phyloP scores from a whole-genome alignment of 306 rosid species.

The cucumber (Cucumis sativus) region DNA sequence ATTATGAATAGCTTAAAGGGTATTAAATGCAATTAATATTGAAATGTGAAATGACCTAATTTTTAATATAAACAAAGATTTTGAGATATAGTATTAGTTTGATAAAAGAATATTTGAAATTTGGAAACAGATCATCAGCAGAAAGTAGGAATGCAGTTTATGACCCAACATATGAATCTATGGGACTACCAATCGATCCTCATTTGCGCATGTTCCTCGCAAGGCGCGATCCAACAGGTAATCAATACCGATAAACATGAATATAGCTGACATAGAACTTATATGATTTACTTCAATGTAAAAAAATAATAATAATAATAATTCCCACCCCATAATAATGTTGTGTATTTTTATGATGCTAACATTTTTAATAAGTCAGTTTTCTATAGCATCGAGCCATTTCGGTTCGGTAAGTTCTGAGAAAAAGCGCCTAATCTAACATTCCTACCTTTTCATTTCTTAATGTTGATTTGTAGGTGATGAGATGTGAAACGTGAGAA shows the following conservation, averaged over 20 bases:
- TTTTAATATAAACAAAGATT: too few species aligned
- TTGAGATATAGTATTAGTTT: background rate
- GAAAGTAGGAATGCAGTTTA: constrained; percentile 24
- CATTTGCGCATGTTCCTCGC: constrained; percentile 25
- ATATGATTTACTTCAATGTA: too few species aligned
- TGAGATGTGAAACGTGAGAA: background rate
- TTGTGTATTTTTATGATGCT: background rate
- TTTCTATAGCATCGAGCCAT: background rate
- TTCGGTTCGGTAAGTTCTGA: background rate
- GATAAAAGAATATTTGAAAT: background rate
- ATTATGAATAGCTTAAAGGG: too few species aligned
- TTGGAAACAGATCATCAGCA: background rate
- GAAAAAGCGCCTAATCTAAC: background rate
- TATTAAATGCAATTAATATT: too few species aligned
- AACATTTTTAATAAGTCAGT: background rate
- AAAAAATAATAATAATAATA: too few species aligned
- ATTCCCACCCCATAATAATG: too few species aligned
- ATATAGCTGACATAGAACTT: too few species aligned
- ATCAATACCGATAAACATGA: background rate
- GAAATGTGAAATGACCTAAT: too few species aligned
- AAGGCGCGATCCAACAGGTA: constrained; percentile 18
- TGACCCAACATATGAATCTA: constrained; percentile 26
- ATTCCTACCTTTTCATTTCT: background rate
- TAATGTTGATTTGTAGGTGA: background rate
- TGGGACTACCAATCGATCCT: constrained; percentile 51